These are phyloP conservation scores for Nemophila menziesii DNA, from an alignment of 257 asterid species.

Conservation along the genomic window DNA sequence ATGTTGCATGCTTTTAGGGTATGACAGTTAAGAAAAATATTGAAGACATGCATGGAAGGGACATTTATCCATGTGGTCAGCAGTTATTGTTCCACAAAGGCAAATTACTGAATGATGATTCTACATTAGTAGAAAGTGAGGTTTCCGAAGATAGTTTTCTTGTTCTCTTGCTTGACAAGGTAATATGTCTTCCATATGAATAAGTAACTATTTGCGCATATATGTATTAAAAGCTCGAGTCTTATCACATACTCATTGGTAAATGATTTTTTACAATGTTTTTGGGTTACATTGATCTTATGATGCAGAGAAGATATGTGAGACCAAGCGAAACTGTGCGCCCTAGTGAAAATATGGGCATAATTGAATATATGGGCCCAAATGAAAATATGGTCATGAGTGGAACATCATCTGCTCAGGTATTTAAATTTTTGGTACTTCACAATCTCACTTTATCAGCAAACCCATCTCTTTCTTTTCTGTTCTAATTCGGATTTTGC, in stretches of 20 bases:
- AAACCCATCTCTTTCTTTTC: slow-evolving; percentile 68
- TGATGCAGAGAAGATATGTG: too few species aligned
- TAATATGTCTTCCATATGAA: slow-evolving; percentile 6
- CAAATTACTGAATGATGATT: slow-evolving; percentile 80
- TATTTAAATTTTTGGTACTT: slow-evolving; percentile 12
- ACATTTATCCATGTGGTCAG: slow-evolving; percentile 84
- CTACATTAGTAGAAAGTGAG: slow-evolving; percentile 63
- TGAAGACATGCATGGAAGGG: slow-evolving; percentile 84
- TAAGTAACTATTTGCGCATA: neutral
- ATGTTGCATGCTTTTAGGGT: slow-evolving; percentile 27
- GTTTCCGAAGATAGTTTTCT: slow-evolving; percentile 88
- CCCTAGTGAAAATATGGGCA: too few species aligned
- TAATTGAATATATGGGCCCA: too few species aligned
- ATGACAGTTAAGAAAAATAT: slow-evolving; percentile 86
- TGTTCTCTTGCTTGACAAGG: slow-evolving; percentile 97
- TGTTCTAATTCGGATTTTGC: slow-evolving; percentile 5
- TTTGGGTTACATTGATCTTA: neutral
- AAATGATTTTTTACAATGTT: neutral
- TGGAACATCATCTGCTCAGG: slow-evolving; percentile 63
- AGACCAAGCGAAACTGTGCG: slow-evolving; percentile 41
- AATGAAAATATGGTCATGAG: slow-evolving; percentile 41
- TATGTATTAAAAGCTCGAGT: neutral
- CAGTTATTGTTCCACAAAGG: slow-evolving; percentile 85
- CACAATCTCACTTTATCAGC: slow-evolving; percentile 15
- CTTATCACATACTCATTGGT: neutral